These are phyloP conservation scores for Candida yuanshanica DNA, from an alignment of 805 yeast species.

Conservation along the genomic window DNA sequence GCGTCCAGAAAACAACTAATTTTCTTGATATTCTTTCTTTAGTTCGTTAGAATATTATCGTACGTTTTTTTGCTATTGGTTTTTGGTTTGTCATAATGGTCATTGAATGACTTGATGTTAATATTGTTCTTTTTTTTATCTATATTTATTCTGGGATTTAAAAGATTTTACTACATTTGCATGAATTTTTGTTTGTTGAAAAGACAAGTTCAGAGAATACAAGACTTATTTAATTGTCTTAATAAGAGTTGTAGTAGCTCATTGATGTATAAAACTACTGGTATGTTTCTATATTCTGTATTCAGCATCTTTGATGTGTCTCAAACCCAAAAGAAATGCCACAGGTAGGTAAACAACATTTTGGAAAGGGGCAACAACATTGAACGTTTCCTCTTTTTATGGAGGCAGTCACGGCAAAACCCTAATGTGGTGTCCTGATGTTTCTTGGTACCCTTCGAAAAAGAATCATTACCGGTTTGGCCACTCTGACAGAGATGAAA, in stretches of 20 bases:
- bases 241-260: no score
- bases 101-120: conserved; percentile 19
- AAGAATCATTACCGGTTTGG: no score
- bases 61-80: conserved; percentile 7
- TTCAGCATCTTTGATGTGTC: no score
- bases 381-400: not conserved
- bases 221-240: not conserved
- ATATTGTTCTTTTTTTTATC: conserved; percentile 11
- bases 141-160: conserved; percentile 8
- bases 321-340: no score
- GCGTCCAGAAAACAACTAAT: conserved; percentile 97
- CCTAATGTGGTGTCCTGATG: not conserved
- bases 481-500: not conserved
- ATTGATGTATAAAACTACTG: no score
- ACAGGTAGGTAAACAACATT: no score
- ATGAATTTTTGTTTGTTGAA: conserved; percentile 37
- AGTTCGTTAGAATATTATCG: conserved; percentile 3
- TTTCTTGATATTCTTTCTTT: conserved; percentile 1
- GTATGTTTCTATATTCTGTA: no score
- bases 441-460: not conserved
- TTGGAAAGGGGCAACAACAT: no score
- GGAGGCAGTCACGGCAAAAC: not conserved
- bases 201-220: conserved; percentile 29
- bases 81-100: conserved; percentile 20
- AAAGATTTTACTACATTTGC: conserved; percentile 17